A percentile compares a stretch with the other conserved stretches of the same genome.
These are phyloP conservation scores for Gaeumannomyces tritici DNA, from an alignment of 2,329 filamentous ascomycete genomes.

Conservation along the genomic window DNA sequence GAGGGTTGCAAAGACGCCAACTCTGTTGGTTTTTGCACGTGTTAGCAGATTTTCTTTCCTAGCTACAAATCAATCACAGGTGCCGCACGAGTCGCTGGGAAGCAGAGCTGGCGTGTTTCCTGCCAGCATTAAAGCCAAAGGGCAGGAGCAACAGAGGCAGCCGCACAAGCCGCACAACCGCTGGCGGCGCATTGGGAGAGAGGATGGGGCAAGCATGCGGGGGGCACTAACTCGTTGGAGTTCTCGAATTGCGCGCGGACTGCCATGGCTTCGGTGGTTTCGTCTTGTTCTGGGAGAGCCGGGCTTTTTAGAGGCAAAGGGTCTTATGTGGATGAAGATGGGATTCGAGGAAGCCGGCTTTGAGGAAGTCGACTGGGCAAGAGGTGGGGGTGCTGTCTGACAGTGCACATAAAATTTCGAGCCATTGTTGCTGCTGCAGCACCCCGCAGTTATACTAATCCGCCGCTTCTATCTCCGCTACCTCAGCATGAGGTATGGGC, in stretches of 20 bases:
- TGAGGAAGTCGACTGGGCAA: not conserved
- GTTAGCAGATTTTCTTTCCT: not conserved
- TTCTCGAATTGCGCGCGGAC: conserved; percentile 75
- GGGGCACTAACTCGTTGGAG: conserved; percentile 67
- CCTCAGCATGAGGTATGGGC: not conserved
- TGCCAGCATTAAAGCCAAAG: not conserved
- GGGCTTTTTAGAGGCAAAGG: not conserved
- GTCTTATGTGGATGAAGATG: not conserved
- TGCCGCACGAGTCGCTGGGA: too few species aligned
- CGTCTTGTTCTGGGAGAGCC: not conserved
- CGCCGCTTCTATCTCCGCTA: not conserved
- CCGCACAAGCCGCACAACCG: conserved; percentile 13
- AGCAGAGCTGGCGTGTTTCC: not conserved
- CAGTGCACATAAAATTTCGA: not conserved
- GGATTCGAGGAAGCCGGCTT: not conserved
- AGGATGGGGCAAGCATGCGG: too few species aligned
- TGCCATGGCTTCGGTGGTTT: conserved; percentile 40
- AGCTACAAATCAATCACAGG: too few species aligned
- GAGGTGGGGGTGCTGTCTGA: not conserved
- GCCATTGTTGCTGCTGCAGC: not conserved
- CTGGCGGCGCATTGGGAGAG: conserved; percentile 5
- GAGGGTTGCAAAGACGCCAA: conserved; percentile 92
- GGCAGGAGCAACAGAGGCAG: conserved; percentile 2
- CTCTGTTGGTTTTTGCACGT: conserved; percentile 42
- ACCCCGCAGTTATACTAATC: not conserved